phyloP scores from a whole-genome alignment of 768 basidiomycete genomes.

The Roridomyces roridus region DNA sequence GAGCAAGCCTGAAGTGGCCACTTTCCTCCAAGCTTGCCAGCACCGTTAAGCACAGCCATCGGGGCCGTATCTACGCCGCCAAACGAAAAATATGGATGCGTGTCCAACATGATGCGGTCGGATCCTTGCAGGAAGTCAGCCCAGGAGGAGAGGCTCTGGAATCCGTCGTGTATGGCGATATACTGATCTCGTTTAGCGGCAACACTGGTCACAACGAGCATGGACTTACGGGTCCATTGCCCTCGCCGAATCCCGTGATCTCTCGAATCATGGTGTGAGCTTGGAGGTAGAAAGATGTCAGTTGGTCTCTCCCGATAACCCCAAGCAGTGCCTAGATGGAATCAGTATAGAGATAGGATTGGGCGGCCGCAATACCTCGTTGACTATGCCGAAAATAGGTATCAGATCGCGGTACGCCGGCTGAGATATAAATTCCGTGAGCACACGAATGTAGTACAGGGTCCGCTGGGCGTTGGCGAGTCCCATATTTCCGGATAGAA shows the following conservation, averaged over 20 bases:
- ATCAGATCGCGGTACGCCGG: constrained; percentile 67
- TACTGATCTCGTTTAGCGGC: constrained; percentile 41
- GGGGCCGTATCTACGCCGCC: constrained; percentile 40
- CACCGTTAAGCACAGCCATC: constrained; percentile 7
- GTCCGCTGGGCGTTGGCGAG: constrained; percentile 84
- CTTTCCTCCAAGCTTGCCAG: constrained; percentile 38
- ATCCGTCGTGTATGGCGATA: constrained; percentile 55
- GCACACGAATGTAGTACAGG: constrained; percentile 74
- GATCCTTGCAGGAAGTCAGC: constrained; percentile 59
- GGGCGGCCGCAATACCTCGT: constrained; percentile 57
- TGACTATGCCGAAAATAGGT: constrained; percentile 66
- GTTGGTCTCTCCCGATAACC: constrained; percentile 9
- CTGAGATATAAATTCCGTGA: constrained; percentile 84
- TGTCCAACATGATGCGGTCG: constrained; percentile 67
- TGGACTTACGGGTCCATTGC: constrained; percentile 52
- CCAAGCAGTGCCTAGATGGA: constrained; percentile 9
- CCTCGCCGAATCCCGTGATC: constrained; percentile 77
- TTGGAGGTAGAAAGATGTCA: constrained; percentile 46
- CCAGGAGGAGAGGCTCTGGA: constrained; percentile 50
- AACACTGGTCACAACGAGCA: not conserved
- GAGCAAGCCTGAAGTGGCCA: constrained; percentile 61
- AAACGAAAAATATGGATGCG: constrained; percentile 75
- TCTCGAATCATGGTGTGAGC: constrained; percentile 66
- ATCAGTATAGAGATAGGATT: constrained; percentile 31
- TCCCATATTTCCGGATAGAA: constrained; percentile 75